A percentile compares a stretch with the other conserved stretches of the same genome.
These are phyloP conservation scores for Acer negundo DNA, from an alignment of 345 rosid species.

Conservation along the genomic window DNA sequence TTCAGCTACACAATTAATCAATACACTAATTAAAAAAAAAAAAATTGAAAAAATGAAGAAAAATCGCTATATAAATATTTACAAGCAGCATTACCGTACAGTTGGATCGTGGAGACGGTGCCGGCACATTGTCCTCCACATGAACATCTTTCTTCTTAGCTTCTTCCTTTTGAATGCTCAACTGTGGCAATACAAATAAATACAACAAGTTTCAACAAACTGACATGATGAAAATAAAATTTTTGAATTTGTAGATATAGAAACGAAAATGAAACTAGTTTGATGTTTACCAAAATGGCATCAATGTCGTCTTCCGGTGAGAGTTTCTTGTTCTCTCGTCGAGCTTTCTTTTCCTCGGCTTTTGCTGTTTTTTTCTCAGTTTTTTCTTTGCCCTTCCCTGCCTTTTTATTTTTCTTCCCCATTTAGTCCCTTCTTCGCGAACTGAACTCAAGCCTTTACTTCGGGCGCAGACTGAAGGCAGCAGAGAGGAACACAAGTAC, in stretches of 20 bases:
- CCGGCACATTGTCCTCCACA: constrained; percentile 81
- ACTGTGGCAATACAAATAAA: constrained; percentile 36
- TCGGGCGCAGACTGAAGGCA: background rate
- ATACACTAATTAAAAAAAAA: background rate
- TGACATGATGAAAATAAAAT: background rate
- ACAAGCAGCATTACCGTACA: constrained; percentile 60
- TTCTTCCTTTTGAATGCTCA: constrained; percentile 80
- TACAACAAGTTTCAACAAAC: background rate
- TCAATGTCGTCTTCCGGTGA: constrained; percentile 96
- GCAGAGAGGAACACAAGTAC: background rate
- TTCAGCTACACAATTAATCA: constrained; percentile 48
- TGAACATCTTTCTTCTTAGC: constrained; percentile 96
- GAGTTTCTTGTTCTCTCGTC: constrained; percentile 79
- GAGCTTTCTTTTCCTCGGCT: constrained; percentile 86
- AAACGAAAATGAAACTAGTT: background rate
- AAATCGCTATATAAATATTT: background rate
- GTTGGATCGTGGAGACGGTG: constrained; percentile 93
- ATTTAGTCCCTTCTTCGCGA: constrained; percentile 27
- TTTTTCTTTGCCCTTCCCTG: constrained; percentile 93
- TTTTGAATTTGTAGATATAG: background rate
- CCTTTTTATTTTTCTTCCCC: constrained; percentile 95
- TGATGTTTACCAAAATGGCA: constrained; percentile 76
- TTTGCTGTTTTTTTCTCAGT: constrained; percentile 84
- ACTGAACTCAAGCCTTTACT: background rate
- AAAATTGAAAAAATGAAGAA: background rate